These are phyloP conservation scores for Berberis thunbergii DNA, from an alignment of 164 flowering plant genomes.

Conservation along the genomic window DNA sequence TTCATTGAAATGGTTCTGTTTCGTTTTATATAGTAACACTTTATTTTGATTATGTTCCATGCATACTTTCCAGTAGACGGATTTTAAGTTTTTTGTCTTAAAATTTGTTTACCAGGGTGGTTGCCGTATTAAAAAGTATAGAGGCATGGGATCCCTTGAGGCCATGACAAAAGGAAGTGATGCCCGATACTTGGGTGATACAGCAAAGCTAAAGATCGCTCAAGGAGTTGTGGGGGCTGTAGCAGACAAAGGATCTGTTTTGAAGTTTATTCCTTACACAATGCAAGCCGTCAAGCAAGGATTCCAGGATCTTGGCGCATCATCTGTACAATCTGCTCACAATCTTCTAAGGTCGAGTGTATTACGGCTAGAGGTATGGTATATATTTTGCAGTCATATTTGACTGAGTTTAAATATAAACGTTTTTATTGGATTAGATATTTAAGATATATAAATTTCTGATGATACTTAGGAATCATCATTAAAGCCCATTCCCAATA, in stretches of 20 bases:
- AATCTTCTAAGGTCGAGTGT: constrained; percentile 50
- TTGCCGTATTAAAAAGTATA: constrained; percentile 59
- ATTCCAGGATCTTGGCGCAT: constrained; percentile 7
- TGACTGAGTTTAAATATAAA: not conserved
- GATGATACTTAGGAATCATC: too few species aligned
- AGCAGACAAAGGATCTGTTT: constrained; percentile 40
- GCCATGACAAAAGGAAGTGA: constrained; percentile 97
- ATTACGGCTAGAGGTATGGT: constrained; percentile 75
- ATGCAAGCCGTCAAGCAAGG: constrained; percentile 3
- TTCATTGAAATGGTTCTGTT: too few species aligned
- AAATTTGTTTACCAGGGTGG: constrained; percentile 37
- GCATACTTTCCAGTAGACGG: too few species aligned
- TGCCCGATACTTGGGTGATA: constrained; percentile 79
- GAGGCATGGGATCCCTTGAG: constrained; percentile 98
- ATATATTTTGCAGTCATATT: not conserved
- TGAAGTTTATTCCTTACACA: not conserved
- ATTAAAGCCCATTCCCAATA: too few species aligned
- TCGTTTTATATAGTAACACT: too few species aligned
- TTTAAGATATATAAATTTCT: too few species aligned
- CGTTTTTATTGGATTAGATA: too few species aligned
- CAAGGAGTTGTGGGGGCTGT: constrained; percentile 96
- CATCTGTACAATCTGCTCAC: constrained; percentile 66
- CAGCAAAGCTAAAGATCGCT: constrained; percentile 72
- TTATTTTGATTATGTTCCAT: too few species aligned
- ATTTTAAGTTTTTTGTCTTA: too few species aligned